Conservation (phyloP, 257 asterid species). For the Handroanthus guayacan region DNA sequence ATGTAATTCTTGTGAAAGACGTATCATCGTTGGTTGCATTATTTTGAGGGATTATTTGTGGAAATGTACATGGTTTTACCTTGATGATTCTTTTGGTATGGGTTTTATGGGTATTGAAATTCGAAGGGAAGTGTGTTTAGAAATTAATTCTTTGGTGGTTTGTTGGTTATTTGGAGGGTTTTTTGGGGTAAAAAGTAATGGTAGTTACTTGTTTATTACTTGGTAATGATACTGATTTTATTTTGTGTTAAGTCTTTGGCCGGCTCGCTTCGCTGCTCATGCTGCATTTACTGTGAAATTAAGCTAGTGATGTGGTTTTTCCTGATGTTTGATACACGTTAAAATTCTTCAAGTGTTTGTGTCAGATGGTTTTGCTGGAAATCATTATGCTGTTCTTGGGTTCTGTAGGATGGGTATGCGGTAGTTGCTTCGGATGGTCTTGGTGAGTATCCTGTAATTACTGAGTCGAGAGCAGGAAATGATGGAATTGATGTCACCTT, state of each 20-base stretch:
- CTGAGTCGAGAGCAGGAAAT: conserved; percentile 97
- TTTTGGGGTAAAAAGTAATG: neutral
- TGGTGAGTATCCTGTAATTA: conserved; percentile 83
- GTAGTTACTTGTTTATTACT: neutral
- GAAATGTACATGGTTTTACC: neutral
- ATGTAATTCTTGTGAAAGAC: too few relatives aligned
- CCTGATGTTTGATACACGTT: neutral
- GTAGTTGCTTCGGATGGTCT: conserved; percentile 93
- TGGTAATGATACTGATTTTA: neutral
- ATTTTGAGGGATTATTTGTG: neutral
- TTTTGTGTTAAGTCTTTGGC: conserved; percentile 8
- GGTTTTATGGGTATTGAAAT: neutral
- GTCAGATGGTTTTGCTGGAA: conserved; percentile 26
- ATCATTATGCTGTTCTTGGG: conserved; percentile 19
- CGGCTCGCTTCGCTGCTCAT: conserved; percentile 6
- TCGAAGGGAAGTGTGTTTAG: neutral
- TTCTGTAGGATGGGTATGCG: conserved; percentile 88
- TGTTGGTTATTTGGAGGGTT: conserved; percentile 11
- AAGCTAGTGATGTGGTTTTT: neutral
- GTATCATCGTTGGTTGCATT: neutral
- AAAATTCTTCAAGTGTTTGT: conserved; percentile 4
- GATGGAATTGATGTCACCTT: conserved; percentile 78
- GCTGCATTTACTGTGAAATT: neutral
- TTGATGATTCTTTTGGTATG: neutral
- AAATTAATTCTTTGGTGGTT: conserved; percentile 19